Evolutionary conservation across 768 basidiomycete species (phyloP).

Genomic region (Leccinum pellstonianum): DNA sequence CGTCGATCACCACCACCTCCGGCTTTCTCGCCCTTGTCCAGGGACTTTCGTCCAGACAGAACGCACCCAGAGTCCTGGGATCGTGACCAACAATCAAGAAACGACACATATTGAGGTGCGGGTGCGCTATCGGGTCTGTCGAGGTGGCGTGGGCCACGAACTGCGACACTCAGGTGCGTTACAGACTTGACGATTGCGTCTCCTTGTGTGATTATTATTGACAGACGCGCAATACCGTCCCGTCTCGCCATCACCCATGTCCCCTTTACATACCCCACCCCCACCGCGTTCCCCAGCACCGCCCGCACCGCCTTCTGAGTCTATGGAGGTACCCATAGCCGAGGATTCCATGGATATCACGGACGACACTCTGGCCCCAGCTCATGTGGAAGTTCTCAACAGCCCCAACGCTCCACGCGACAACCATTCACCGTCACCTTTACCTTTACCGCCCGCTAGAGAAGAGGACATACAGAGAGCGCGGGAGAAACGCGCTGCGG

Average conservation of each 20-base stretch:
- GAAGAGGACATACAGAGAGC: conserved; percentile 28
- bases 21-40: conserved; percentile 40
- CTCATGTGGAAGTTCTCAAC: conserved; percentile 43
- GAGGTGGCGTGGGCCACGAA: conserved; percentile 9
- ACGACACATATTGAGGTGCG: conserved; percentile 22
- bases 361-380: conserved; percentile 34
- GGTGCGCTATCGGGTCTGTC: conserved; percentile 11
- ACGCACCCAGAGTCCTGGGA: conserved; percentile 34
- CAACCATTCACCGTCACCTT: conserved; percentile 44
- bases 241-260: conserved; percentile 23
- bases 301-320: conserved; percentile 35
- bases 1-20: conserved; percentile 37
- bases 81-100: conserved; percentile 38
- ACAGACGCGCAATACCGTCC: conserved; percentile 22
- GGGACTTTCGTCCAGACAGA: conserved; percentile 35
- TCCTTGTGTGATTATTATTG: conserved; percentile 1
- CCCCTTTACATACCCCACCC: conserved; percentile 22
- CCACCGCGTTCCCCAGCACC: conserved; percentile 27
- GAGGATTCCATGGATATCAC: conserved; percentile 18
- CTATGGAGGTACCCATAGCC: conserved; percentile 30
- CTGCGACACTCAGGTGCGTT: conserved; percentile 11
- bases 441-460: conserved; percentile 33
- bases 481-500: conserved; percentile 25
- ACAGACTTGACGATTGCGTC: neutral
- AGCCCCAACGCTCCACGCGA: conserved; percentile 48